These are phyloP conservation scores for Talaromyces sp. DNA, from an alignment of 2,329 filamentous ascomycete species.

Conservation along the genomic window DNA sequence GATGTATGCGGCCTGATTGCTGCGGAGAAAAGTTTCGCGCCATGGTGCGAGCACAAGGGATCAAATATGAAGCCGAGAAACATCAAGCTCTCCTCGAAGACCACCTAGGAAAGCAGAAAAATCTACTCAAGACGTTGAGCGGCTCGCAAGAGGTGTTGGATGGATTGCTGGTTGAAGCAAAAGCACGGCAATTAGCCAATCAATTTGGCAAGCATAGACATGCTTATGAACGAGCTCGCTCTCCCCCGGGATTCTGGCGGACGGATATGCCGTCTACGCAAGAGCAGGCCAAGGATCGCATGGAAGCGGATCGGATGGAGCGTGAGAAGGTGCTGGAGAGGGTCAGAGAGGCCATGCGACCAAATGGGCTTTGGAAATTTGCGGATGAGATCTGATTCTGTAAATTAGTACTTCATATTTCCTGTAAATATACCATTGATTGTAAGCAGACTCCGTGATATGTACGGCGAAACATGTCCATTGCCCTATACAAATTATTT, in stretches of 20 bases:
- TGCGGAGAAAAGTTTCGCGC: constrained; percentile 67
- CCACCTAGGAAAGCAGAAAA: constrained; percentile 45
- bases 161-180: constrained; percentile 68
- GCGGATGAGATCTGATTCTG: constrained; percentile 59
- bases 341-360: constrained; percentile 74
- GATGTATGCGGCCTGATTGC: constrained; percentile 70
- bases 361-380: constrained; percentile 72
- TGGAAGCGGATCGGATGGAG: constrained; percentile 60
- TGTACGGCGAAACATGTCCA: background rate
- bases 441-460: background rate
- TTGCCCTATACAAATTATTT: background rate
- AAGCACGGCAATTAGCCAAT: constrained; percentile 66
- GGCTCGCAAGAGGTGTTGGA: constrained; percentile 52
- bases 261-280: constrained; percentile 86
- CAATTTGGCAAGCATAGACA: constrained; percentile 72
- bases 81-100: constrained; percentile 43
- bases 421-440: background rate
- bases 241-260: constrained; percentile 86
- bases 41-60: constrained; percentile 49
- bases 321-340: constrained; percentile 63
- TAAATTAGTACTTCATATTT: background rate
- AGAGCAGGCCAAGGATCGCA: constrained; percentile 62
- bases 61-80: constrained; percentile 22
- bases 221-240: constrained; percentile 62
- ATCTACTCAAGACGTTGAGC: constrained; percentile 46